Conservation (phyloP, 352 stramenopile genomes). For the Pythium myriotylum region DNA sequence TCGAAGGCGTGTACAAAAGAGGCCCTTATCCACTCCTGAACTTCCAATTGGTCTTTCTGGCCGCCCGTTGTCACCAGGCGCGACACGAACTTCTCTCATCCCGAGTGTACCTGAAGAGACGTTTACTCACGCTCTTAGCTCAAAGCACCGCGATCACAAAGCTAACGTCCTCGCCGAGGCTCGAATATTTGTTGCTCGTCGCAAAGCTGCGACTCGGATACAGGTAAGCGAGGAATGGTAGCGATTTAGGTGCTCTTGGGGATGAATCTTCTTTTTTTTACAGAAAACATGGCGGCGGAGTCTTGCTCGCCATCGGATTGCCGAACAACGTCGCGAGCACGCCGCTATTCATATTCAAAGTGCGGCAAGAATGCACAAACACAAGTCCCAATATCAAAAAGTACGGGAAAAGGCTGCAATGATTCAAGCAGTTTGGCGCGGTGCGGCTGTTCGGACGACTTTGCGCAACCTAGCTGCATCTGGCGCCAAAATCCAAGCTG, state of each 20-base stretch:
- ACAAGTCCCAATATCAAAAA: slow-evolving; percentile 19
- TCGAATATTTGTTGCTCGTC: slow-evolving; percentile 42
- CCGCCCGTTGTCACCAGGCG: slow-evolving; percentile 44
- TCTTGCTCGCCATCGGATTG: slow-evolving; percentile 12
- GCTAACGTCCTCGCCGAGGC: slow-evolving; percentile 49
- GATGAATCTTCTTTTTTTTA: slow-evolving; percentile 3
- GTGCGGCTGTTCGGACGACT: slow-evolving; percentile 16
- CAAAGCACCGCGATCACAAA: slow-evolving; percentile 58
- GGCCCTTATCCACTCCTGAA: slow-evolving; percentile 45
- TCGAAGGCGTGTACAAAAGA: slow-evolving; percentile 38
- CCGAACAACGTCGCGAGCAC: slow-evolving; percentile 12
- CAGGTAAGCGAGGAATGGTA: slow-evolving; percentile 34
- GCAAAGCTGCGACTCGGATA: slow-evolving; percentile 51
- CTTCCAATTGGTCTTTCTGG: slow-evolving; percentile 36
- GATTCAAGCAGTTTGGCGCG: slow-evolving; percentile 38
- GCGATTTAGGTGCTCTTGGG: not conserved
- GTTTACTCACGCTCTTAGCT: slow-evolving; percentile 46
- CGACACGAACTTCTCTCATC: slow-evolving; percentile 49
- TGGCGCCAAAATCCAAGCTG: slow-evolving; percentile 31
- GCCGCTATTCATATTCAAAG: slow-evolving; percentile 33
- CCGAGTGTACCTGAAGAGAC: slow-evolving; percentile 41
- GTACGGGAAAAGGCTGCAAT: slow-evolving; percentile 13
- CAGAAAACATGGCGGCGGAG: slow-evolving; percentile 28
- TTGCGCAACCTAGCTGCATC: slow-evolving; percentile 13
- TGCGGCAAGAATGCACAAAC: slow-evolving; percentile 26